Conservation (phyloP, 805 yeast species). For the Sporopachydermia quercuum region DNA sequence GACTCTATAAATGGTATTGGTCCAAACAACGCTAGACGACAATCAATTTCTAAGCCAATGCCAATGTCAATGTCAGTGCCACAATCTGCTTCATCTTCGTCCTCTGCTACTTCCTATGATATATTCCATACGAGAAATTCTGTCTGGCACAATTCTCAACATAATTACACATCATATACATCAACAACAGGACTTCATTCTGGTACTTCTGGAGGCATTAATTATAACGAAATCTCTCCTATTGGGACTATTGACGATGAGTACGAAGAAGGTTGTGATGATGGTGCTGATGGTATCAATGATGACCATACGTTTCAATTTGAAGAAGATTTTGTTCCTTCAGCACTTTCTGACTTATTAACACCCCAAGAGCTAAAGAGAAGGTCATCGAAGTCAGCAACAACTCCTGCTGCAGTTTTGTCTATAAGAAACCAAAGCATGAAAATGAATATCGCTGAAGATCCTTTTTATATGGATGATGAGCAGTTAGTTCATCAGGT, state of each 20-base stretch:
- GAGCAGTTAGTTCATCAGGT: not conserved
- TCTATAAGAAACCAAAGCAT: not conserved
- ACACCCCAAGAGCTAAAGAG: conserved; percentile 72
- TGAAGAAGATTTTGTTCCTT: conserved; percentile 74
- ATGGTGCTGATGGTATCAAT: conserved; percentile 27
- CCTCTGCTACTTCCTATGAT: not conserved
- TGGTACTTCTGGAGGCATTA: too few species aligned
- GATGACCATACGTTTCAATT: conserved; percentile 15
- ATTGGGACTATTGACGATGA: conserved; percentile 24
- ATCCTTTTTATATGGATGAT: not conserved
- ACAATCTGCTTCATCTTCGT: not conserved
- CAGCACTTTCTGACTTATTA: conserved; percentile 60
- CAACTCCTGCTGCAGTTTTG: not conserved
- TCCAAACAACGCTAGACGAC: too few species aligned
- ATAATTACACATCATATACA: conserved; percentile 2
- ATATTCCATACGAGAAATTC: too few species aligned
- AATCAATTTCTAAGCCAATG: not conserved
- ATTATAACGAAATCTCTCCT: too few species aligned
- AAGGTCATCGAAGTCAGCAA: conserved; percentile 20
- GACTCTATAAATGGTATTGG: too few species aligned
- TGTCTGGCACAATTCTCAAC: too few species aligned
- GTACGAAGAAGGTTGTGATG: conserved; percentile 11
- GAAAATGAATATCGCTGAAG: not conserved
- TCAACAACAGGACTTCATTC: conserved; percentile 14
- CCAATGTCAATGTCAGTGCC: conserved; percentile 1